phyloP scores from a whole-genome alignment of 2,329 filamentous ascomycete species.

The Fusarium nanum region DNA sequence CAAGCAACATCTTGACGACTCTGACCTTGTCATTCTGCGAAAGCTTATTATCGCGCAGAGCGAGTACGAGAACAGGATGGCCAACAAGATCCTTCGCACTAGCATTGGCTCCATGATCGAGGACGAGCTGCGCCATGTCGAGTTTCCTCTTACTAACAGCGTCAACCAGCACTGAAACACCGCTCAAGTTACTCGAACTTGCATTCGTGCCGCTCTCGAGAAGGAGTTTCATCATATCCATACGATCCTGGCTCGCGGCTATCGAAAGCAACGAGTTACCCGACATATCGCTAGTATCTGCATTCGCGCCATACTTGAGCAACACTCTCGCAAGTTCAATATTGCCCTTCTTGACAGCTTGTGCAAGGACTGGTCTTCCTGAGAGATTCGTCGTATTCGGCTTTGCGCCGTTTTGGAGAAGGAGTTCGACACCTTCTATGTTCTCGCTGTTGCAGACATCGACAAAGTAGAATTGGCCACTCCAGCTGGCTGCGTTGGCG shows the following conservation, averaged over 20 bases:
- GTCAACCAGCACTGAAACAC: conserved; percentile 50
- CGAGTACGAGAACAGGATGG: conserved; percentile 49
- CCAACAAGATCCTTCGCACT: conserved; percentile 49
- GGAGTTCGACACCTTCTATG: conserved; percentile 45
- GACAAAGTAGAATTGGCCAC: conserved; percentile 49
- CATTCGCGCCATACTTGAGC: conserved; percentile 52
- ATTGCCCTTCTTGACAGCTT: conserved; percentile 46
- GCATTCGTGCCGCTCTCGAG: conserved; percentile 51
- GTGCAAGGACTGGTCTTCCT: conserved; percentile 46
- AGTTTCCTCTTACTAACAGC: conserved; percentile 49
- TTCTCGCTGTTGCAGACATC: conserved; percentile 46
- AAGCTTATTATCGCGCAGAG: conserved; percentile 46
- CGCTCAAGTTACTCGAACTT: conserved; percentile 46
- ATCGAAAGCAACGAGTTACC: conserved; percentile 49
- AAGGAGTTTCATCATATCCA: conserved; percentile 51
- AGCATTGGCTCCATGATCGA: conserved; percentile 51
- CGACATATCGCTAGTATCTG: conserved; percentile 46
- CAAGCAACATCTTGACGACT: conserved; percentile 49
- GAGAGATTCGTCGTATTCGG: conserved; percentile 43
- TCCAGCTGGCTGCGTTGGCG: conserved; percentile 47
- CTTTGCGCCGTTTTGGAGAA: conserved; percentile 49
- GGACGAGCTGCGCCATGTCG: conserved; percentile 49
- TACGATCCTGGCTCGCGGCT: conserved; percentile 44
- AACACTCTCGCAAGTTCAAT: conserved; percentile 47
- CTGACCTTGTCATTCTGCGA: conserved; percentile 43